Conservation (phyloP, 2,329 filamentous ascomycete genomes). For the Apiospora aurea region DNA sequence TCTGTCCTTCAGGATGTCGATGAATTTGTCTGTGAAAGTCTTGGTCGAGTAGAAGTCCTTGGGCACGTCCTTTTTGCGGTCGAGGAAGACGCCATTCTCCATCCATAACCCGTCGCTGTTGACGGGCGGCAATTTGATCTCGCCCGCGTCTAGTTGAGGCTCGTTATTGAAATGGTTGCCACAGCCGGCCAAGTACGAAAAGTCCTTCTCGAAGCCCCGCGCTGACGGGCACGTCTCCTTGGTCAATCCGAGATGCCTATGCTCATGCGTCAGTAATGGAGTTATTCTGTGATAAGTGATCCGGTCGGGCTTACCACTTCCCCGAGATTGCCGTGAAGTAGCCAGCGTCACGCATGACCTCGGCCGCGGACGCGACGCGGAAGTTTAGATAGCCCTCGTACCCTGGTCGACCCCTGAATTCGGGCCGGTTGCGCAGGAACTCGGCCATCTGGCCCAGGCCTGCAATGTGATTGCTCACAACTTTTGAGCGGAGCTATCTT, state of each 20-base stretch:
- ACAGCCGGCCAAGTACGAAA: background rate
- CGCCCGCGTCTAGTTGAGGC: background rate
- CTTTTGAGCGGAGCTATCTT: background rate
- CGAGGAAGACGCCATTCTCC: constrained; percentile 32
- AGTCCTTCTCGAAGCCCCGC: background rate
- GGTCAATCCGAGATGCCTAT: background rate
- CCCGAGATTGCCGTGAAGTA: constrained; percentile 68
- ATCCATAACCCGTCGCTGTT: constrained; percentile 35
- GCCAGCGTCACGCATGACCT: constrained; percentile 63
- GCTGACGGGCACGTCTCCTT: background rate
- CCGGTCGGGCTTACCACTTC: constrained; percentile 59
- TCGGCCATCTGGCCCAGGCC: constrained; percentile 66
- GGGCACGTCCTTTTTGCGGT: constrained; percentile 39
- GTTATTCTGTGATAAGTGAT: too few species aligned
- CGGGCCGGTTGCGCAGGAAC: constrained; percentile 36
- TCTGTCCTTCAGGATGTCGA: constrained; percentile 58
- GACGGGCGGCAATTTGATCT: background rate
- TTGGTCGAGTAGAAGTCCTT: constrained; percentile 60
- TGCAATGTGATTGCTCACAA: constrained; percentile 56
- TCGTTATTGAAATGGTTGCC: constrained; percentile 4
- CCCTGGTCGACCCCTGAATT: constrained; percentile 61
- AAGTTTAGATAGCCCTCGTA: constrained; percentile 71
- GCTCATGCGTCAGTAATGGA: too few species aligned
- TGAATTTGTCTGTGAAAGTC: constrained; percentile 59
- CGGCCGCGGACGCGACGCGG: constrained; percentile 63